These are phyloP conservation scores for Phoma sp. DNA, from an alignment of 2,329 filamentous ascomycete genomes.

Conservation along the genomic window DNA sequence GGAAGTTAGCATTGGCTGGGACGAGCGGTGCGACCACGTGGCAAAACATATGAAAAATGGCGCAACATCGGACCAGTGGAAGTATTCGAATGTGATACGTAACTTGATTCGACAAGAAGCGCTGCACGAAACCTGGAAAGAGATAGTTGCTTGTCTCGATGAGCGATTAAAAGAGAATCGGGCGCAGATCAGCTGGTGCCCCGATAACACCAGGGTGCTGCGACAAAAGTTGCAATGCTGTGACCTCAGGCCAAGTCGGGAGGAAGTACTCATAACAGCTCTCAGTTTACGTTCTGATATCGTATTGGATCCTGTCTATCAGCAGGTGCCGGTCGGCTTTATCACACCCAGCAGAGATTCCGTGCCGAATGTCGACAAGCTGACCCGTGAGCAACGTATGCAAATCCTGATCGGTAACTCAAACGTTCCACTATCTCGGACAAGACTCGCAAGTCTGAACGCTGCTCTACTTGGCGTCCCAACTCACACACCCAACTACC, in stretches of 20 bases:
- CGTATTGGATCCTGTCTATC: conserved; percentile 34
- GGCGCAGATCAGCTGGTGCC: conserved; percentile 49
- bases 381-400: conserved; percentile 46
- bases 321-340: conserved; percentile 44
- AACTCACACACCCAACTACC: conserved; percentile 28
- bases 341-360: conserved; percentile 46
- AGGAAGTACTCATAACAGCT: conserved; percentile 47
- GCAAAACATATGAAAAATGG: conserved; percentile 51
- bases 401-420: conserved; percentile 46
- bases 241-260: conserved; percentile 46
- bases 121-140: conserved; percentile 48
- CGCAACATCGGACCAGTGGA: conserved; percentile 44
- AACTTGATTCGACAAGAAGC: conserved; percentile 49
- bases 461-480: conserved; percentile 39
- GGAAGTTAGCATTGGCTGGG: conserved; percentile 49
- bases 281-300: conserved; percentile 47
- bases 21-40: conserved; percentile 49
- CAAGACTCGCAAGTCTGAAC: conserved; percentile 42
- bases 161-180: conserved; percentile 43
- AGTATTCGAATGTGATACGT: conserved; percentile 49
- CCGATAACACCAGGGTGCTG: conserved; percentile 45
- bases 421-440: conserved; percentile 33
- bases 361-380: conserved; percentile 39
- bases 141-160: conserved; percentile 42
- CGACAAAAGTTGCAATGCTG: conserved; percentile 50